Base-by-base conservation (phyloP, 371 early-diverging fungal genomes). In the Lichtheimia ramosa region DNA sequence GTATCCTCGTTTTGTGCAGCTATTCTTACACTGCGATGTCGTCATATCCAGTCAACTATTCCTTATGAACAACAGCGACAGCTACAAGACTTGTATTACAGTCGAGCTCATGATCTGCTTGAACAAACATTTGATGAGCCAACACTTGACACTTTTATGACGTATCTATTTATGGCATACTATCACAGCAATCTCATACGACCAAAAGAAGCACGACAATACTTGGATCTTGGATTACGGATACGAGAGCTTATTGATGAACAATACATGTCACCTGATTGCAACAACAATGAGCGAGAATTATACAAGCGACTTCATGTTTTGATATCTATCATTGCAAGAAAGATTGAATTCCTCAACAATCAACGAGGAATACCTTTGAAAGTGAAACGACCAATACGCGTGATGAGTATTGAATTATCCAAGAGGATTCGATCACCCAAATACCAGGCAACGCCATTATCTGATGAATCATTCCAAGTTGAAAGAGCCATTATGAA, bases 161-260 rank as follows among this genome's bases (percentile, higher is more conserved):
- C 70, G 0, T 78, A 69, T 52, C 7, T 68, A 1, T 62, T 63
- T 15, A 63, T 78, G 66, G 63, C 71, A 0, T 27, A 49, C 2
- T 75, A 73, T 40, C 67, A 71, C 54, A 61, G 55, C n/a, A 75
- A 71, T 15, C 15, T 73, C n/a, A 43, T 69, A n/a, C 68, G 66
- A 6, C 69, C 73, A 1, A 53, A 63, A 20, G 71, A 73, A 43
- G 64, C 73, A 2, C 54, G 51, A 10, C 60, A 57, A n/a, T 78
- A 78, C 59, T 40, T 75, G 6, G 73, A 69, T 18, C 53, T 73
- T 34, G 73, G 71, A 2, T 21, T 71, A 15, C 62, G 79, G 12
- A 71, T 78, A 48, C 64, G 68, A 7, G 63, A 73, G 7, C 51
- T 71, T 3, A 24, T 77, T n/a, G 51, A 51, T 2, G 66, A 69